phyloP scores from a whole-genome alignment of 2,329 filamentous ascomycete genomes.

The Cryphonectria nitschkei region DNA sequence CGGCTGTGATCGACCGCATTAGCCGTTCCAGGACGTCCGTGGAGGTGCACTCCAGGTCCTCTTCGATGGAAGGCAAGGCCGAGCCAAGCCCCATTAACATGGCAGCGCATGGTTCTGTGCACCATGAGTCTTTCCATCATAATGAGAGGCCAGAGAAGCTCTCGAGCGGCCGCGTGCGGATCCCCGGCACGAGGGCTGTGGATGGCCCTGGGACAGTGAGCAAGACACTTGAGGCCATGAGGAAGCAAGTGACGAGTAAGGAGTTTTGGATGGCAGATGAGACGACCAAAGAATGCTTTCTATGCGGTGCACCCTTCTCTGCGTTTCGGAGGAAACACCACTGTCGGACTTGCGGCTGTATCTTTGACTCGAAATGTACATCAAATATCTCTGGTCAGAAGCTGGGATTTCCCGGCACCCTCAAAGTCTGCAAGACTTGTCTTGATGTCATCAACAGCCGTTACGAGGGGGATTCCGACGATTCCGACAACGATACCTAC shows the following conservation, averaged over 20 bases:
- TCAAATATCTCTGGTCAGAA: slow-evolving; percentile 84
- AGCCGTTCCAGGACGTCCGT: slow-evolving; percentile 49
- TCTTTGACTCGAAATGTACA: slow-evolving; percentile 96
- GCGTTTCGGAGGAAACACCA: slow-evolving; percentile 97
- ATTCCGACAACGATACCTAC: slow-evolving; percentile 77
- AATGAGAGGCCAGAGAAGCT: slow-evolving; percentile 50
- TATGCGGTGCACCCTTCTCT: slow-evolving; percentile 86
- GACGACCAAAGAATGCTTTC: slow-evolving; percentile 95
- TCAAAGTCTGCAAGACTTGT: slow-evolving; percentile 92
- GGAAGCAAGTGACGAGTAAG: slow-evolving; percentile 85
- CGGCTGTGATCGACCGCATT: slow-evolving; percentile 61
- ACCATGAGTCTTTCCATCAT: slow-evolving; percentile 59
- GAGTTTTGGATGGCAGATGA: slow-evolving; percentile 99
- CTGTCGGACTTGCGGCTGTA: slow-evolving; percentile 94
- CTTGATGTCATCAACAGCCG: slow-evolving; percentile 88
- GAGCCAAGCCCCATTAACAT: slow-evolving; percentile 62
- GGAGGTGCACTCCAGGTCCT: slow-evolving; percentile 56
- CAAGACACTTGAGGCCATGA: slow-evolving; percentile 70
- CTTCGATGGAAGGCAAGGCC: slow-evolving; percentile 60
- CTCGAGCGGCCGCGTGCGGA: slow-evolving; percentile 51
- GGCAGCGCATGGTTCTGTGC: slow-evolving; percentile 61
- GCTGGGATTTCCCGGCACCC: slow-evolving; percentile 82
- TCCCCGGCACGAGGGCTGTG: slow-evolving; percentile 60
- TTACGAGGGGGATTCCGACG: slow-evolving; percentile 85
- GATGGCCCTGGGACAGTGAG: slow-evolving; percentile 64